These are phyloP conservation scores for Amylocarpus encephaloides DNA, from an alignment of 2,329 filamentous ascomycete species.

Conservation along the genomic window DNA sequence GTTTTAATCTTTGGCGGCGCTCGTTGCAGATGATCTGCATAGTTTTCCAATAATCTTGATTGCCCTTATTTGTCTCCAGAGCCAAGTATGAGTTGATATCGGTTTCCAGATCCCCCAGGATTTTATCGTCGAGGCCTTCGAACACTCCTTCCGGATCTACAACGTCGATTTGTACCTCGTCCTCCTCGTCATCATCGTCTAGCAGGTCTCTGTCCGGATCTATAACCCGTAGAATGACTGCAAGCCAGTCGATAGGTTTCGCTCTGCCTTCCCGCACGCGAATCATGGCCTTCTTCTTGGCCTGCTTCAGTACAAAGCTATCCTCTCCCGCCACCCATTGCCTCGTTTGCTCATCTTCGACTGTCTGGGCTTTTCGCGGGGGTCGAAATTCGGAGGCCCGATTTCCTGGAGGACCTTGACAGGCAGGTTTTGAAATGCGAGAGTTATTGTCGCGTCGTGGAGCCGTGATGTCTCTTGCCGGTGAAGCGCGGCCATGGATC, in stretches of 20 bases:
- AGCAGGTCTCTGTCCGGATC: conserved; percentile 79
- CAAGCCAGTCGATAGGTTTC: conserved; percentile 88
- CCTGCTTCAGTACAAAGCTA: conserved; percentile 89
- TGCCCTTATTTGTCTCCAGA: conserved; percentile 70
- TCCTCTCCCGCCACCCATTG: conserved; percentile 93
- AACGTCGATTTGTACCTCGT: conserved; percentile 68
- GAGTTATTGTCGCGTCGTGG: conserved; percentile 49
- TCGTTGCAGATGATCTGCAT: conserved; percentile 80
- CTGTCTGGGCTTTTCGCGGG: conserved; percentile 23
- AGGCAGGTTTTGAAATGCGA: conserved; percentile 48
- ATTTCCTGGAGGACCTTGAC: conserved; percentile 26
- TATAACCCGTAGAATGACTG: conserved; percentile 82
- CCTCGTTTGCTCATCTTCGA: conserved; percentile 66
- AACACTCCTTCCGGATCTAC: conserved; percentile 78
- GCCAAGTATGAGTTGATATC: conserved; percentile 76
- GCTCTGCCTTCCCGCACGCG: conserved; percentile 86
- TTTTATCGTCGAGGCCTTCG: conserved; percentile 58
- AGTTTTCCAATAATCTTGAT: conserved; percentile 88
- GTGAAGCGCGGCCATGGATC: conserved; percentile 32
- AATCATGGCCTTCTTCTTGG: conserved; percentile 96
- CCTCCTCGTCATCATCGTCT: conserved; percentile 74
- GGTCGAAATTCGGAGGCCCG: conserved; percentile 24
- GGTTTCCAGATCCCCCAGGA: conserved; percentile 70
- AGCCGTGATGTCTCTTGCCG: conserved; percentile 45
- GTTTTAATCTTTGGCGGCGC: conserved; percentile 58